Base-by-base conservation (phyloP, 2,329 filamentous ascomycete genomes). In the Cladosporium sp. region DNA sequence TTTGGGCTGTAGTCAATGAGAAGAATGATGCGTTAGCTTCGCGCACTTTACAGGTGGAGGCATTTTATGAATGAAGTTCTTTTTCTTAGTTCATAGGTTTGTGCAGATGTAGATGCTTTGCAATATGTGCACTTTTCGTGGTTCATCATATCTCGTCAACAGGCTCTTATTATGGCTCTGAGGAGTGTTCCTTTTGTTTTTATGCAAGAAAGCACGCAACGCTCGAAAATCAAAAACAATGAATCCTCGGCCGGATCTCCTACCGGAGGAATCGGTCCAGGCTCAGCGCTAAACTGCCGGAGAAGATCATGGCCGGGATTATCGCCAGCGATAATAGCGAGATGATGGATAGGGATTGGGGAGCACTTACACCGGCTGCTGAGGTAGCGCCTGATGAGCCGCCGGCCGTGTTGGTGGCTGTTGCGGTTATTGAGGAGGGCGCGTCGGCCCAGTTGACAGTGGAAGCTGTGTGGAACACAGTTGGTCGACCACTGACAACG, bases 81-180 rank as follows among this genome's bases (percentile, higher is more conserved):
- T n/a, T 39, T 39, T 37, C 5, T 10, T n/a, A n/a, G 15, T n/a
- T 39, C 17, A 19, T 19, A 39, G 15, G 6, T 39, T 39, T 39
- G 36, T 24, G 28, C 28, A 32, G 47, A 50, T 50, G 47, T 28
- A 34, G 25, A 28, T 44, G 37, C 39, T 45, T 35, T 22, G 45
- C 32, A 19, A 13, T 49, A 32, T 42, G 10, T 40, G 24, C 10
- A 15, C 15, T 32, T 36, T 36, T 55, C 52, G 32, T 55, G n/a
- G 52, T 47, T 55, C 40, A 53, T 55, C 52, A 28, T 55, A 45
- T 55, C 28, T 55, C 52, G 36, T 55, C 52, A 50, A 47, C 17
- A 47, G 13, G 37, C 51, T 44, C 52, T n/a, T 45, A 47, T 55
- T 36, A 55, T 47, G 52, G 35, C 40, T 35, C 37, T 45, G 37